These are phyloP conservation scores for Nitzschia sp. DNA, from an alignment of 108 stramenopile genomes.

Conservation along the genomic window DNA sequence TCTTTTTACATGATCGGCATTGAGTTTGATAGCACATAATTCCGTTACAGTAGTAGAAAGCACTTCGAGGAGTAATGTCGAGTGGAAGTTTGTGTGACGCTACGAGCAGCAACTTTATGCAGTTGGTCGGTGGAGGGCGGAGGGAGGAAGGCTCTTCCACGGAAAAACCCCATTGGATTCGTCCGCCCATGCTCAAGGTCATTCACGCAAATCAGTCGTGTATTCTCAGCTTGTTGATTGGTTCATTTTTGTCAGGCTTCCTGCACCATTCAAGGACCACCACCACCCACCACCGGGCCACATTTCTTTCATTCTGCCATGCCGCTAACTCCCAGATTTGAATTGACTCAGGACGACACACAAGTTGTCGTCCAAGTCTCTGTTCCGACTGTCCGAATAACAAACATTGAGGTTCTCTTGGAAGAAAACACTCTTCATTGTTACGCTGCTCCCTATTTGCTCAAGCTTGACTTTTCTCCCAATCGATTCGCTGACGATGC, in stretches of 20 bases:
- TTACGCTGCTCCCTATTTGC: slow-evolving; percentile 65
- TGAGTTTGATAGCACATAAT: slow-evolving; percentile 49
- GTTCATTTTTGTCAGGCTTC: too few species aligned
- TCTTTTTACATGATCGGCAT: slow-evolving; percentile 43
- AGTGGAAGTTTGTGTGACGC: too few species aligned
- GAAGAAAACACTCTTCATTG: slow-evolving; percentile 49
- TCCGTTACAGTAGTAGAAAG: too few species aligned
- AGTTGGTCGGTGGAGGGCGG: background rate
- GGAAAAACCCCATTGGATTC: slow-evolving; percentile 1
- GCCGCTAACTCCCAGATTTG: slow-evolving; percentile 79
- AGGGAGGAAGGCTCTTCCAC: background rate
- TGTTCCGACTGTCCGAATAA: slow-evolving; percentile 78
- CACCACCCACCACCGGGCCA: background rate
- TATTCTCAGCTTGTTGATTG: too few species aligned
- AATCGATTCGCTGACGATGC: slow-evolving; percentile 27
- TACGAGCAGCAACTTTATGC: too few species aligned
- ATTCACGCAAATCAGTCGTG: too few species aligned
- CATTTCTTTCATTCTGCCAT: slow-evolving; percentile 28
- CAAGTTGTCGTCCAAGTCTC: slow-evolving; percentile 54
- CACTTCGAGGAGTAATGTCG: too few species aligned
- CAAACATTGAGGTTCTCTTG: slow-evolving; percentile 49
- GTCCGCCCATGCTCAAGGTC: too few species aligned
- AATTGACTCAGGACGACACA: slow-evolving; percentile 53
- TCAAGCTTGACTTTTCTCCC: slow-evolving; percentile 58
- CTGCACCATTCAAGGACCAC: too few species aligned